A percentile compares a stretch with the other conserved stretches of the same genome.
Conservation (phyloP, 2,329 filamentous ascomycete species). For the Domatiomyces globalis region DNA sequence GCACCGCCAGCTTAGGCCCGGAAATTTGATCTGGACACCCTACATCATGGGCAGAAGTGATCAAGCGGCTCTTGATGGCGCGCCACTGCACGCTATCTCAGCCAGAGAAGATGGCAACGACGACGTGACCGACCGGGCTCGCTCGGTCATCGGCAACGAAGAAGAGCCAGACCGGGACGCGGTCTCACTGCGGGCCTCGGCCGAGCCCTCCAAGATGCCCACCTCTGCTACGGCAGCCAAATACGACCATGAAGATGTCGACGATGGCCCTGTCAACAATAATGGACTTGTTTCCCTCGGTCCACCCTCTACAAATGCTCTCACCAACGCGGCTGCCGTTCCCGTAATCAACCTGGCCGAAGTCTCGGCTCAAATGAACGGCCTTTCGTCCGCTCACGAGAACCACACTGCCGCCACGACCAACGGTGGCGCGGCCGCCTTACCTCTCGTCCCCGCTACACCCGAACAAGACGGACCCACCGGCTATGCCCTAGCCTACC, state of each 20-base stretch:
- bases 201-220: slow-evolving; percentile 3
- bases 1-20: slow-evolving; percentile 70
- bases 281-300: slow-evolving; percentile 14
- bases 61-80: slow-evolving; percentile 68
- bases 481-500: slow-evolving; percentile 17
- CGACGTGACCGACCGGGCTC: slow-evolving; percentile 21
- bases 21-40: slow-evolving; percentile 80
- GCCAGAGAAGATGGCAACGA: slow-evolving; percentile 48
- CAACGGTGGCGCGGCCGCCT: slow-evolving; percentile 6
- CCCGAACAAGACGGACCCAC: slow-evolving; percentile 4
- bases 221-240: slow-evolving; percentile 2
- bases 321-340: slow-evolving; percentile 6
- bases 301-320: slow-evolving; percentile 12
- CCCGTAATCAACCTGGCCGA: background rate
- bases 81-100: slow-evolving; percentile 72
- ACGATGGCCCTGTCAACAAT: slow-evolving; percentile 1
- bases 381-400: background rate
- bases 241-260: slow-evolving; percentile 5
- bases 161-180: slow-evolving; percentile 3
- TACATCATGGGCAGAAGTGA: slow-evolving; percentile 89
- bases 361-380: slow-evolving; percentile 6
- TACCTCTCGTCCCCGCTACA: background rate
- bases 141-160: slow-evolving; percentile 12
- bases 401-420: background rate
- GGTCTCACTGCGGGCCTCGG: slow-evolving; percentile 7